A percentile compares a stretch with the other conserved stretches of the same genome.
Conservation (phyloP, 2,329 filamentous ascomycete genomes). For the Teratosphaeria viscida region DNA sequence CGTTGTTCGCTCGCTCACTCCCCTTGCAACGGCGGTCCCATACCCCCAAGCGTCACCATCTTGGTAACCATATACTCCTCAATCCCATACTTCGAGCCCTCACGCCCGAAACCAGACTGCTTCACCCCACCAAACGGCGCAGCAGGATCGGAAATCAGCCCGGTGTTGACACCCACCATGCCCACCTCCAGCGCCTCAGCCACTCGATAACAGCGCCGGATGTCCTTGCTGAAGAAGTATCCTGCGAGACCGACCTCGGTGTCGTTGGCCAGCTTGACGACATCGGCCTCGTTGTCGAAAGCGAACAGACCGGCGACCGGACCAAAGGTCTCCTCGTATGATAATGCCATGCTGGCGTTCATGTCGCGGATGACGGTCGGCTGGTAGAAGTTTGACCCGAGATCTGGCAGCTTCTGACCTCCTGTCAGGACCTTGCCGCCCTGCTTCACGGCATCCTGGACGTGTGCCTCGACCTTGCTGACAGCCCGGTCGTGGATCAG, state of each 20-base stretch:
- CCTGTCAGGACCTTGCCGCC: slow-evolving; percentile 66
- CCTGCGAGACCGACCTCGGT: slow-evolving; percentile 81
- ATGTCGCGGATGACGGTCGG: slow-evolving; percentile 84
- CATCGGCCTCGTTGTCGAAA: slow-evolving; percentile 82
- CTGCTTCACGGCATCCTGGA: slow-evolving; percentile 66
- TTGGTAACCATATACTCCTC: slow-evolving; percentile 40
- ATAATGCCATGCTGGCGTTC: slow-evolving; percentile 74
- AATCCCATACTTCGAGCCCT: slow-evolving; percentile 41
- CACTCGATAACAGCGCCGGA: slow-evolving; percentile 49
- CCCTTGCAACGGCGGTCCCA: slow-evolving; percentile 46
- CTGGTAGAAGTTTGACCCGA: slow-evolving; percentile 80
- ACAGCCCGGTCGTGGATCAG: slow-evolving; percentile 78
- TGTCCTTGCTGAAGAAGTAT: slow-evolving; percentile 72
- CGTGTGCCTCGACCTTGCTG: slow-evolving; percentile 67
- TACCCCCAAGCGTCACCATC: slow-evolving; percentile 48
- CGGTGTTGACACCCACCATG: slow-evolving; percentile 62
- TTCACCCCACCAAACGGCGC: slow-evolving; percentile 40
- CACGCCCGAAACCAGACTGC: slow-evolving; percentile 41
- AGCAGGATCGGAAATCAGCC: slow-evolving; percentile 39
- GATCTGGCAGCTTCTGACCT: slow-evolving; percentile 60
- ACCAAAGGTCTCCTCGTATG: slow-evolving; percentile 87
- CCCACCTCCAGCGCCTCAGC: slow-evolving; percentile 66
- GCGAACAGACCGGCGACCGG: slow-evolving; percentile 83
- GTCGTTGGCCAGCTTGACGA: slow-evolving; percentile 70
- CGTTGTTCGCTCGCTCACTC: not conserved